Conservation (phyloP, 2,329 filamentous ascomycete species). For the Nannizzia gypsea region DNA sequence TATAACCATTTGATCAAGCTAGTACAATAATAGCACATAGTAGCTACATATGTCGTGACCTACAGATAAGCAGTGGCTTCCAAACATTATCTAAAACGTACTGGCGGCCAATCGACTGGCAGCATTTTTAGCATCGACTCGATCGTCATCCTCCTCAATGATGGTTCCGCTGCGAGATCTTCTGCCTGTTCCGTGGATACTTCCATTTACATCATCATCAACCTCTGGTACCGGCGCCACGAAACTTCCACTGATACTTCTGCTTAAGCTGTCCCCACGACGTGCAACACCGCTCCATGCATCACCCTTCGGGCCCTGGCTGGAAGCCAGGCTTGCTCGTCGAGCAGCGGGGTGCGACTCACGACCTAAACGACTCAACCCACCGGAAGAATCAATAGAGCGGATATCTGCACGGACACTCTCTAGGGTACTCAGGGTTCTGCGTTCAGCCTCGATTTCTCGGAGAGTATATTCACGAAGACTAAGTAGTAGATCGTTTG, state of each 20-base stretch:
- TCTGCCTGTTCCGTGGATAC: slow-evolving; percentile 32
- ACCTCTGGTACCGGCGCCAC: slow-evolving; percentile 54
- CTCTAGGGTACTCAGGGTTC: slow-evolving; percentile 85
- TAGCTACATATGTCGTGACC: neutral
- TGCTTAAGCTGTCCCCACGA: slow-evolving; percentile 62
- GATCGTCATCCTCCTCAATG: slow-evolving; percentile 67
- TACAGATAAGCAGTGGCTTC: neutral
- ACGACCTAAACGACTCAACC: slow-evolving; percentile 76
- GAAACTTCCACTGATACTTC: slow-evolving; percentile 64
- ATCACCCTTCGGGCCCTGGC: slow-evolving; percentile 94
- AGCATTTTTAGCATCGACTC: slow-evolving; percentile 89
- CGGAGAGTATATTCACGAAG: slow-evolving; percentile 88
- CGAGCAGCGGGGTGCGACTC: slow-evolving; percentile 70
- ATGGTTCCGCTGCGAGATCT: slow-evolving; percentile 33
- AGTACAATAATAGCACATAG: neutral
- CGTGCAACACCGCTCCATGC: slow-evolving; percentile 92
- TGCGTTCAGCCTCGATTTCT: slow-evolving; percentile 88
- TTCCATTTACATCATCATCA: slow-evolving; percentile 42
- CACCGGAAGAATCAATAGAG: slow-evolving; percentile 80
- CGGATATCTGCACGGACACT: slow-evolving; percentile 86
- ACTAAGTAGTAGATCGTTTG: slow-evolving; percentile 67
- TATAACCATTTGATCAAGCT: neutral
- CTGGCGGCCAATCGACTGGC: slow-evolving; percentile 87
- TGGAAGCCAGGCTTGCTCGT: slow-evolving; percentile 66
- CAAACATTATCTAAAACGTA: slow-evolving; percentile 57